phyloP scores from a whole-genome alignment of 2,329 filamentous ascomycete genomes.

The Blastomyces parvus region DNA sequence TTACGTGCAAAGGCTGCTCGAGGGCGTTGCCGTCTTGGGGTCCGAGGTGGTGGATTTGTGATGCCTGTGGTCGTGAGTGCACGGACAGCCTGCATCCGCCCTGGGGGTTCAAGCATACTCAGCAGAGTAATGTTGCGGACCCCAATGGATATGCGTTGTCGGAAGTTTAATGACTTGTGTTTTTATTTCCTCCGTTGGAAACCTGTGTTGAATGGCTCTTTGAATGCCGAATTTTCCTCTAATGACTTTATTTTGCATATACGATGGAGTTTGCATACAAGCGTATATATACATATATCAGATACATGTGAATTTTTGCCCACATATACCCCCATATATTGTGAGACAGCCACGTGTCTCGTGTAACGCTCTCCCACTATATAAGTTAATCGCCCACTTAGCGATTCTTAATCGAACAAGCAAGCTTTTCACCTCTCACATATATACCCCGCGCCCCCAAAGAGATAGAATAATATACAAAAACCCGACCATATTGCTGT shows the following conservation, averaged over 20 bases:
- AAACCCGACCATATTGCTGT: not conserved
- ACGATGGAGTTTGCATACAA: not conserved
- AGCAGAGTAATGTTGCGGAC: not conserved
- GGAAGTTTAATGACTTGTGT: not conserved
- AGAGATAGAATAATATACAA: not conserved
- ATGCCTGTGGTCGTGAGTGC: not conserved
- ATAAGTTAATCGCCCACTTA: too few species aligned
- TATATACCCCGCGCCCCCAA: too few species aligned
- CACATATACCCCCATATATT: not conserved
- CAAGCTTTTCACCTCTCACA: too few species aligned
- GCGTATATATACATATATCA: not conserved
- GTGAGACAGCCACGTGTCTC: too few species aligned
- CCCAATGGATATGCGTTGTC: not conserved
- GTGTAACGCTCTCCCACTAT: too few species aligned
- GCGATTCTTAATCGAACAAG: too few species aligned
- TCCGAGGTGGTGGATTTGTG: conserved; percentile 7
- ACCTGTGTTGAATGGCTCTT: not conserved
- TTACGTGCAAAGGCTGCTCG: not conserved
- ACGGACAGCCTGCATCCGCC: not conserved
- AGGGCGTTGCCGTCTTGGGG: not conserved
- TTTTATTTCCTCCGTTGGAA: not conserved
- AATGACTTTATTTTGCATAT: not conserved
- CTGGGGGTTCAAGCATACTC: not conserved
- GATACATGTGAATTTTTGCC: not conserved
- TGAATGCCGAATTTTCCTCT: not conserved